phyloP scores from a whole-genome alignment of 306 rosid genomes.

The Fragaria iinumae region DNA sequence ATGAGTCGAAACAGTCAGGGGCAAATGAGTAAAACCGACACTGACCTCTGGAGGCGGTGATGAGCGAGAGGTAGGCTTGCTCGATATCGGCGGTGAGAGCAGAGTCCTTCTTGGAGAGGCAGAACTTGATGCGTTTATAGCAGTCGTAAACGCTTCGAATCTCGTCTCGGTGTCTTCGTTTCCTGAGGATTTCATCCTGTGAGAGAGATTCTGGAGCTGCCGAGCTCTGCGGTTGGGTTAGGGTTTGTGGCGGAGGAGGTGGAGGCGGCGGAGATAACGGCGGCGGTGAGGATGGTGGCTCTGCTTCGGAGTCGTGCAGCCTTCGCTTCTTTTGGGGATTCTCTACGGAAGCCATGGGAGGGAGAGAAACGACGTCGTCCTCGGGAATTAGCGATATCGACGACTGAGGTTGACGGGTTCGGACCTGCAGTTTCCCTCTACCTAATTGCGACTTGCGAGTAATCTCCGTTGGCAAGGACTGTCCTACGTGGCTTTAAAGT shows the following conservation, averaged over 20 bases:
- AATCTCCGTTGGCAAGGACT: no score
- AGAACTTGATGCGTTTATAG: conserved; percentile 49
- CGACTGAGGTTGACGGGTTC: background rate
- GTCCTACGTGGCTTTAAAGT: no score
- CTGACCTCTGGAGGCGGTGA: conserved; percentile 55
- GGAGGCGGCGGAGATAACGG: conserved; percentile 24
- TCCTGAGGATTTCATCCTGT: conserved; percentile 45
- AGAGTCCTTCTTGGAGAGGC: conserved; percentile 39
- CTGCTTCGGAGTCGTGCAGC: conserved; percentile 40
- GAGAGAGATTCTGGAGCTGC: conserved; percentile 42
- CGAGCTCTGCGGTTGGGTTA: conserved; percentile 19
- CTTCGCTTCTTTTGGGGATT: conserved; percentile 66
- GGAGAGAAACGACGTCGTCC: conserved; percentile 18
- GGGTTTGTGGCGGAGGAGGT: conserved; percentile 38
- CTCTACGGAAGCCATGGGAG: conserved; percentile 61
- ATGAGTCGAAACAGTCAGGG: background rate
- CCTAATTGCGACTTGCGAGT: no score
- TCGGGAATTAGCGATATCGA: background rate
- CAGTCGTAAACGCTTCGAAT: conserved; percentile 55
- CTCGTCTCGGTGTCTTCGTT: conserved; percentile 49
- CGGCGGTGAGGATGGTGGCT: conserved; percentile 23
- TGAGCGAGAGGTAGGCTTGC: conserved; percentile 56
- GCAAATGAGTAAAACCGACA: conserved; percentile 7
- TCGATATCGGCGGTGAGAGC: conserved; percentile 42
- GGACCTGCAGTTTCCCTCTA: background rate